Conservation (phyloP, 2,329 filamentous ascomycete species). For the Berkeleyomyces rouxiae region DNA sequence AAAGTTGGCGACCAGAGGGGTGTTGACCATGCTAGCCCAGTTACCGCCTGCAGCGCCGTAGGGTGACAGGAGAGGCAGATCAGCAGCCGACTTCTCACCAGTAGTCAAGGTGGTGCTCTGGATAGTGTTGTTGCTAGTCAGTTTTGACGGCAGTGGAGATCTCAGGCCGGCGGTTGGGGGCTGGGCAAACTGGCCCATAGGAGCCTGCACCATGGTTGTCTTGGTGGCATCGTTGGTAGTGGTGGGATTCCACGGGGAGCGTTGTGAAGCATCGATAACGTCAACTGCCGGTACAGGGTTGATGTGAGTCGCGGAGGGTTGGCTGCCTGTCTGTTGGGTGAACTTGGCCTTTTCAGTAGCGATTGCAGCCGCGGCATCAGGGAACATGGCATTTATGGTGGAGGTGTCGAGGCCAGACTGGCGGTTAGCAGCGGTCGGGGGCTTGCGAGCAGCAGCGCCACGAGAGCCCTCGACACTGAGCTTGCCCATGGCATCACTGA, state of each 20-base stretch:
- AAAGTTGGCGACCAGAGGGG: conserved; percentile 84
- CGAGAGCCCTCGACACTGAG: conserved; percentile 73
- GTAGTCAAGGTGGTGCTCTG: conserved; percentile 45
- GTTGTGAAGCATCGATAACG: conserved; percentile 46
- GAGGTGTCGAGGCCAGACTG: conserved; percentile 87
- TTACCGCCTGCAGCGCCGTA: conserved; percentile 62
- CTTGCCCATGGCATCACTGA: conserved; percentile 95
- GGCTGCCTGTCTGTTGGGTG: conserved; percentile 82
- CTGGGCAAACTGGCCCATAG: conserved; percentile 92
- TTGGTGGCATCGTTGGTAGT: conserved; percentile 40
- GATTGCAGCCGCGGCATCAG: conserved; percentile 94
- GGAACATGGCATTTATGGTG: conserved; percentile 98
- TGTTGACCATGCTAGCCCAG: conserved; percentile 98
- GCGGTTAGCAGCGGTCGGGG: conserved; percentile 61
- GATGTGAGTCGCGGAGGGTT: conserved; percentile 82
- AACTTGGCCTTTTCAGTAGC: conserved; percentile 97
- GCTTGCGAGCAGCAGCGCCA: conserved; percentile 70
- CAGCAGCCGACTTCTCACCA: conserved; percentile 48
- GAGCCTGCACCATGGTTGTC: conserved; percentile 58
- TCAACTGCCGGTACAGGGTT: conserved; percentile 43
- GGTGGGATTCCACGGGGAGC: conserved; percentile 59
- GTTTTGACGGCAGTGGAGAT: conserved; percentile 53
- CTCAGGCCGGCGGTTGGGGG: conserved; percentile 58
- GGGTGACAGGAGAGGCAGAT: conserved; percentile 74
- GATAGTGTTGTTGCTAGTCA: conserved; percentile 53